phyloP scores from a whole-genome alignment of 768 basidiomycete species.

The Tricholoma hemisulphureum region DNA sequence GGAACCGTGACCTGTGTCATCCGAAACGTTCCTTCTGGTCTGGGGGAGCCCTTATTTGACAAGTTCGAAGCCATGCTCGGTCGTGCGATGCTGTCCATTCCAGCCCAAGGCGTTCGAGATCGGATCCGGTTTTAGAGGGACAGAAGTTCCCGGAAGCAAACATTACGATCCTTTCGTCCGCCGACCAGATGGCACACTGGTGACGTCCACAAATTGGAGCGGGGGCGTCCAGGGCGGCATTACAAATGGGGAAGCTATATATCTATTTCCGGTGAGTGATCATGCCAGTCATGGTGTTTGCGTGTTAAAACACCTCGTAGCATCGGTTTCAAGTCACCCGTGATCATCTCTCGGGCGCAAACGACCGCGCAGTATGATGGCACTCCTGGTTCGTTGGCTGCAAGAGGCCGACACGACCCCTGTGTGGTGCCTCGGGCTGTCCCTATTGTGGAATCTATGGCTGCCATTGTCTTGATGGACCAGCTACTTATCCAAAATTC shows the following conservation, averaged over 20 bases:
- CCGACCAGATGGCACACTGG: conserved; percentile 65
- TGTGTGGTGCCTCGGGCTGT: conserved; percentile 97
- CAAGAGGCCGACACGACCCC: conserved; percentile 93
- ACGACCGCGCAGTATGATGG: conserved; percentile 92
- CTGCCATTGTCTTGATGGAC: conserved; percentile 93
- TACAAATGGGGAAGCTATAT: conserved; percentile 92
- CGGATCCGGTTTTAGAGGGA: conserved; percentile 94
- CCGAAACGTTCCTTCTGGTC: conserved; percentile 82
- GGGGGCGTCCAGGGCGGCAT: conserved; percentile 98
- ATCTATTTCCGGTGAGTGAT: conserved; percentile 87
- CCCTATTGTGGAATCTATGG: conserved; percentile 98
- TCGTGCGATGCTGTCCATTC: conserved; percentile 98
- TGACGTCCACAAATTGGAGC: conserved; percentile 91
- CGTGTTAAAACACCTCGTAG: conserved; percentile 35
- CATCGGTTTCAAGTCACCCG: conserved; percentile 97
- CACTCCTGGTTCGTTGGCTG: conserved; percentile 80
- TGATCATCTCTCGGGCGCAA: conserved; percentile 93
- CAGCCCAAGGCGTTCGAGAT: conserved; percentile 97
- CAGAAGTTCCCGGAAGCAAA: conserved; percentile 86
- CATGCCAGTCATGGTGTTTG: neutral
- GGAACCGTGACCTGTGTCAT: conserved; percentile 98
- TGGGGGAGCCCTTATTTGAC: conserved; percentile 98
- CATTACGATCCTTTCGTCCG: conserved; percentile 90
- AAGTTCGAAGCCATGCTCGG: conserved; percentile 95
- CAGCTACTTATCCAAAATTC: conserved; percentile 87